These are phyloP conservation scores for Neospermospora avenae DNA, from an alignment of 2,329 filamentous ascomycete genomes.

Conservation along the genomic window DNA sequence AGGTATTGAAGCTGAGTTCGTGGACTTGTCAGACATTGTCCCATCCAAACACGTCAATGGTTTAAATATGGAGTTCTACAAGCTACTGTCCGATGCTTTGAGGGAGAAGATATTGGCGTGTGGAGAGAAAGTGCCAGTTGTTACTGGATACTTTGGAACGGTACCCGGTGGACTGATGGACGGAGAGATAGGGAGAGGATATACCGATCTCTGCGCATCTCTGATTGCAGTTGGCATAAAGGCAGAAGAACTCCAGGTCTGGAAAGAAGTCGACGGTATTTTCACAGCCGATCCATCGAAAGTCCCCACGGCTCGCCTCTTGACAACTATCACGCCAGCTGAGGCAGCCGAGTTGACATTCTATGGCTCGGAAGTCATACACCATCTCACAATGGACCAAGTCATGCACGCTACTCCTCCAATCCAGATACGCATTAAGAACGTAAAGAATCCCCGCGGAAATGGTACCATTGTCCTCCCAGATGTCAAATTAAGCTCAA, in stretches of 20 bases:
- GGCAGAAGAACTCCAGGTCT: constrained; percentile 89
- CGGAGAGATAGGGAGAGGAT: constrained; percentile 85
- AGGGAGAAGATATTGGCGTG: constrained; percentile 63
- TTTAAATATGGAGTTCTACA: constrained; percentile 68
- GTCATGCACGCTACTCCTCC: constrained; percentile 74
- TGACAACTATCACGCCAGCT: constrained; percentile 83
- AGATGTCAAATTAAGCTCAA: constrained; percentile 54
- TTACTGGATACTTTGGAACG: constrained; percentile 93
- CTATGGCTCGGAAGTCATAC: constrained; percentile 94
- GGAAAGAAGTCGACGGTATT: constrained; percentile 98
- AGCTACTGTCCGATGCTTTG: constrained; percentile 58
- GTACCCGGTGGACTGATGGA: constrained; percentile 89
- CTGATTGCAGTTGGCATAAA: constrained; percentile 84
- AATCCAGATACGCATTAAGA: constrained; percentile 87
- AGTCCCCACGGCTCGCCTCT: constrained; percentile 87
- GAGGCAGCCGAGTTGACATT: constrained; percentile 96
- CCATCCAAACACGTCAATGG: constrained; percentile 58
- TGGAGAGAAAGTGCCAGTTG: constrained; percentile 66
- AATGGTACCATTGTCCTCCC: constrained; percentile 81
- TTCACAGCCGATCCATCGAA: constrained; percentile 81
- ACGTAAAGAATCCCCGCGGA: constrained; percentile 81
- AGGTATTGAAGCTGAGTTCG: constrained; percentile 81
- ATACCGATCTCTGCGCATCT: constrained; percentile 94
- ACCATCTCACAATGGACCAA: constrained; percentile 98
- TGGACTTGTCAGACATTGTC: constrained; percentile 83